Base-by-base conservation (phyloP, 192 early-diverging fungal species). In the Gaertneriomyces sp. region DNA sequence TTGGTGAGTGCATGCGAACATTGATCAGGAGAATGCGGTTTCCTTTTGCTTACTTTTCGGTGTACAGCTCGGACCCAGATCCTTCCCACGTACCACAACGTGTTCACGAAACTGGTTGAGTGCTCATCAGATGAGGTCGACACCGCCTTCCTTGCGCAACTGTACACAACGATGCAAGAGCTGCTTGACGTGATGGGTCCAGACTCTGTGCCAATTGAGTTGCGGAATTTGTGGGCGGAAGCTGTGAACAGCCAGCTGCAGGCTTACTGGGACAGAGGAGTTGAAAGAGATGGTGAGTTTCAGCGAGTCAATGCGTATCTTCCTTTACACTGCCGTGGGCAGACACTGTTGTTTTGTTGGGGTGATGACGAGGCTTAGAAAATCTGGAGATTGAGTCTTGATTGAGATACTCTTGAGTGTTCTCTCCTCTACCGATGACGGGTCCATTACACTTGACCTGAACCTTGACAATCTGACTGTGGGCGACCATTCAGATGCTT, bases 111-210 rank as follows among this genome's bases (percentile, higher is more conserved):
- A 71, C 80, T 96, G 61, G 65, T 93, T 49, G 85, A 93, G 41
- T 81, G 87, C 60, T 89, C 97, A 66, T 78, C 70, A 43, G 82
- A 74, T 53, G 95, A 97, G 70, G 80, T 86, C 7, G 97, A 99
- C 79, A 81, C 87, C 51, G 74, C 76, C 4, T 92, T 94, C 72
- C 78, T 91, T 45, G 74, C 85, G 62, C 84, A 89, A 68, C 81
- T 94, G 46, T 96, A 90, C 61, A 70, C 72, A 25, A 88, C 92
- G 6, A 91, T 96, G 55, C 53, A 64, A 16, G 75, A 79, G 52
- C 81, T 79, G 6, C 69, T 95, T n/a, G 73, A 90, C 51, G 72
- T 77, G 16, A 71, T 90, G 53, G 88, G 88, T 39, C 77, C 81
- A 7, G 81, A 87, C 19, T 81, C 86, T 66, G 71, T 96, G 75